Conservation (phyloP, 495 filamentous ascomycete genomes). For the Aspergillus sclerotiicarbonarius region DNA sequence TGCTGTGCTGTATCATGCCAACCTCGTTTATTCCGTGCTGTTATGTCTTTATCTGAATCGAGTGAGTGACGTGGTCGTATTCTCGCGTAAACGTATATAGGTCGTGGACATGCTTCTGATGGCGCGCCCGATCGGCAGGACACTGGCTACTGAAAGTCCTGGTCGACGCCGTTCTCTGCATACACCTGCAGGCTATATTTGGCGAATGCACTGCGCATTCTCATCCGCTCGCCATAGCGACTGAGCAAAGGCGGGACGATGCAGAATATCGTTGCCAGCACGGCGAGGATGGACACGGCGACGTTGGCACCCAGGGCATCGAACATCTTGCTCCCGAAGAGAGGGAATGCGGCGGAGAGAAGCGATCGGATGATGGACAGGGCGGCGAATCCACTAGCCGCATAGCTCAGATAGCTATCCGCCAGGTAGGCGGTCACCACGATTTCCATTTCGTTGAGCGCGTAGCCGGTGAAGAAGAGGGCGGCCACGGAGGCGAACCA, state of each 20-base stretch:
- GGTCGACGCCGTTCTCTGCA: background rate
- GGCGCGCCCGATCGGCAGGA: no score
- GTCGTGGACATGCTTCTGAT: no score
- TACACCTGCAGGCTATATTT: conserved; percentile 11
- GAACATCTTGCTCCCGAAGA: conserved; percentile 41
- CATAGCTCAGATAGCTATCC: conserved; percentile 44
- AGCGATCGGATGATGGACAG: conserved; percentile 37
- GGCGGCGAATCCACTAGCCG: conserved; percentile 41
- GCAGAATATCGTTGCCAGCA: conserved; percentile 38
- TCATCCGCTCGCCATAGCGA: conserved; percentile 33
- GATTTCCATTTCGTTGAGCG: conserved; percentile 42
- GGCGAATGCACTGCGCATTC: conserved; percentile 42
- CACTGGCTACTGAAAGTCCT: no score
- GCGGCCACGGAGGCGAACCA: conserved; percentile 39
- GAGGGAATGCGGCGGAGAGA: conserved; percentile 37
- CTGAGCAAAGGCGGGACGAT: conserved; percentile 32
- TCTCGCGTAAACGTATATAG: no score
- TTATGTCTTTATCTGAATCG: no score
- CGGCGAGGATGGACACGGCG: conserved; percentile 36
- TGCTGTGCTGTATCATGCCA: no score
- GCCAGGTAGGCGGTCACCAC: conserved; percentile 39
- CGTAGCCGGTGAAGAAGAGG: conserved; percentile 40
- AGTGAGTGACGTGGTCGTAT: no score
- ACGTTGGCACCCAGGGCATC: conserved; percentile 33
- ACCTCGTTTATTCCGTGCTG: no score